Base-by-base conservation (phyloP, 75 land plant species). In the Adiantum capillusveneris region DNA sequence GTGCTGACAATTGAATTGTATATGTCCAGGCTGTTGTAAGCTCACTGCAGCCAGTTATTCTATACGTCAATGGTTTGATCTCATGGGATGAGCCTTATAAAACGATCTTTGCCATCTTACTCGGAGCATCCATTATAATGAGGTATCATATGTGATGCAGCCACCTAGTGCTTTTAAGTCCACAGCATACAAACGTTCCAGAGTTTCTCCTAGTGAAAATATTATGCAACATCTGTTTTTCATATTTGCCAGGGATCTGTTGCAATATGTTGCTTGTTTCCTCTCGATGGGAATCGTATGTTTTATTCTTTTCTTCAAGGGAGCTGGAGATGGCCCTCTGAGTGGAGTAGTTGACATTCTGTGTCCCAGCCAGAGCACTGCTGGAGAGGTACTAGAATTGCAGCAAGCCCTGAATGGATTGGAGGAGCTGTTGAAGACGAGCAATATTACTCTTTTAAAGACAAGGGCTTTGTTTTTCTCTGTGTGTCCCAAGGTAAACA, bases 1-100 rank as follows among this genome's bases (percentile, higher is more conserved):
- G 7, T 34, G 37, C 3, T 5, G 9, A 34, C 3, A 9, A 5
- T 34, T 34, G 3, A 34, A 3, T 34, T 34, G 3, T 34, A 5
- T 34, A 34, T 5, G 9, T 66, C 50, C 51, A 84, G 87, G 87
- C 73, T 44, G 65, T 81, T 21, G 62, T 80, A 30, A 63, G 72
- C 31, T 81, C 84, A 2, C 17, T 69, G 2, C 52, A 65, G 11
- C 63, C 60, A 42, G 14, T 59, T 11, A 67, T 50, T 30, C 55
- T 26, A 37, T 31, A 64, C 36, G 20, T 84, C 26, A 58, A 72
- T 11, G n/a, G 12, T 44, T 51, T 80, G 36, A 73, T 78, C 6
- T 71, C 75, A 53, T 84, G 88, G 88, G 63, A 80, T 60, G 79
- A 78, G 26, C 70, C 81, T 45, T 53, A 67, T 22, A 81, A 81